phyloP scores from a whole-genome alignment of 805 yeast genomes.

The Pichia gijzeniarum region DNA sequence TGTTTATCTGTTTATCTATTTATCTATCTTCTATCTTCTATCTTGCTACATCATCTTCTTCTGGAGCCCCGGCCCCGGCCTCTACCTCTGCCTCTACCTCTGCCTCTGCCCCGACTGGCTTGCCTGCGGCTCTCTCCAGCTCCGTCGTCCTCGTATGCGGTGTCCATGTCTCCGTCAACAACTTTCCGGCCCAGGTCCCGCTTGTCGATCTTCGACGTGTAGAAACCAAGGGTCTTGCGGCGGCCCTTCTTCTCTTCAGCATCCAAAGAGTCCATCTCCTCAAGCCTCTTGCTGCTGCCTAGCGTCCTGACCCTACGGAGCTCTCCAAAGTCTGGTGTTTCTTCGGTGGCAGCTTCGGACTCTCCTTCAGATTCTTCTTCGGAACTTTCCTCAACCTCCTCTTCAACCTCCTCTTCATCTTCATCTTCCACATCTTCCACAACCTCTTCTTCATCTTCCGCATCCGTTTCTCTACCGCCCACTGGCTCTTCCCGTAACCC shows the following conservation, averaged over 20 bases:
- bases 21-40: too few relatives aligned
- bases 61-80: too few relatives aligned
- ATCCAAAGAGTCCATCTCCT: conserved; percentile 73
- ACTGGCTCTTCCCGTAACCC: conserved; percentile 19
- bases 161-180: conserved; percentile 9
- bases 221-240: conserved; percentile 81
- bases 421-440: conserved; percentile 19
- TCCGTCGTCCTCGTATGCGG: conserved; percentile 5
- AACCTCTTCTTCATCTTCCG: conserved; percentile 14
- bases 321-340: conserved; percentile 23
- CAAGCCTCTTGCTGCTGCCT: conserved; percentile 38
- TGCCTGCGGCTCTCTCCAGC: background rate
- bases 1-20: too few relatives aligned
- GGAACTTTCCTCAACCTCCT: conserved; percentile 13
- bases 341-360: conserved; percentile 23
- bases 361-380: conserved; percentile 31
- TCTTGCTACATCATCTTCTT: too few relatives aligned
- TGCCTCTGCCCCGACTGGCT: too few relatives aligned
- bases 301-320: conserved; percentile 41
- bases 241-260: conserved; percentile 78
- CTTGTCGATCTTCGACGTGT: conserved; percentile 85
- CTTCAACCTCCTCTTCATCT: conserved; percentile 16
- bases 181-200: background rate
- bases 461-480: conserved; percentile 22
- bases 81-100: background rate